phyloP scores from a whole-genome alignment of 345 rosid genomes.

The Hirschfeldia incana region DNA sequence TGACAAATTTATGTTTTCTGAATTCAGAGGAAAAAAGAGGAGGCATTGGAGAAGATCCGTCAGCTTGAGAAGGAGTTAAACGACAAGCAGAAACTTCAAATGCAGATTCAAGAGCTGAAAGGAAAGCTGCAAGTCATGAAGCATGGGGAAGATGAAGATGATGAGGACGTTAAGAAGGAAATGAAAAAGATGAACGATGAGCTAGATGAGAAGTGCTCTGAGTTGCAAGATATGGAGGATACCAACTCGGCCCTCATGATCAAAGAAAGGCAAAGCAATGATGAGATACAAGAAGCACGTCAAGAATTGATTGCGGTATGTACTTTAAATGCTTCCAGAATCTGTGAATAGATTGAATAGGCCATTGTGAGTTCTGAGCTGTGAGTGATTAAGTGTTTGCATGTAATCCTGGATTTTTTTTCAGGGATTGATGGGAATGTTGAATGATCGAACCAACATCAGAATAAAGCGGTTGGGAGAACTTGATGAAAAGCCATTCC shows the following conservation, averaged over 20 bases:
- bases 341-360: neutral
- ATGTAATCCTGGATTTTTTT: neutral
- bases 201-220: conserved; percentile 52
- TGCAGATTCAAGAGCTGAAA: conserved; percentile 84
- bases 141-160: conserved; percentile 67
- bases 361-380: conserved; percentile 1
- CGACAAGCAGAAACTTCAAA: conserved; percentile 75
- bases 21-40: conserved; percentile 80
- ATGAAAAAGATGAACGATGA: conserved; percentile 72
- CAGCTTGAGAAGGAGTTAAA: conserved; percentile 67
- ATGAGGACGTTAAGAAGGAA: conserved; percentile 59
- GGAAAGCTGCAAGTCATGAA: conserved; percentile 76
- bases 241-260: conserved; percentile 29
- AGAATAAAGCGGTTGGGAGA: conserved; percentile 86
- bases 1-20: neutral
- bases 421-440: conserved; percentile 54
- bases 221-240: conserved; percentile 36
- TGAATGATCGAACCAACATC: conserved; percentile 43
- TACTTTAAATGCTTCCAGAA: neutral
- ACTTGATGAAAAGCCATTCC: conserved; percentile 59
- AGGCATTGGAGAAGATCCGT: conserved; percentile 58
- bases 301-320: conserved; percentile 40
- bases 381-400: neutral
- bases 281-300: conserved; percentile 45
- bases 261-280: conserved; percentile 47